These are phyloP conservation scores for Chlamydomonas sp. DNA, from an alignment of 139 green algal species.

Conservation along the genomic window DNA sequence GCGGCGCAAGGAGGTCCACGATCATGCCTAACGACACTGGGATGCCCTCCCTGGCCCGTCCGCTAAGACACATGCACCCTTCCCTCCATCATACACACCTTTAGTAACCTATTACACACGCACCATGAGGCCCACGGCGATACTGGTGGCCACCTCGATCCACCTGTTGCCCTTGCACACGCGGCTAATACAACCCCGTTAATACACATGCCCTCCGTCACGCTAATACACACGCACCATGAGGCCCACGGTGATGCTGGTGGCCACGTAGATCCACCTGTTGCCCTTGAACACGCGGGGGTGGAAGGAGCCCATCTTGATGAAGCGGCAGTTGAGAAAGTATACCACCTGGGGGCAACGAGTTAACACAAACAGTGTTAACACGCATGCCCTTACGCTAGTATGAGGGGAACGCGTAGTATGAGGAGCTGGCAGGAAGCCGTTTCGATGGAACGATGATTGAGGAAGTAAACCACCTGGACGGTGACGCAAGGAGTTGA, in stretches of 20 bases:
- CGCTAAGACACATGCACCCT: too few relatives aligned
- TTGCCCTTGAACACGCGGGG: conserved; percentile 23
- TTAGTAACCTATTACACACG: neutral
- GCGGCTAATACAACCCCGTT: neutral
- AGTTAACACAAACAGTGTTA: neutral
- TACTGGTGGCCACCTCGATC: neutral
- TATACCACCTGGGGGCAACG: neutral
- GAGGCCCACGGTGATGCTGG: neutral
- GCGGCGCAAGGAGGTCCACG: neutral
- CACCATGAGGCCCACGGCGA: neutral
- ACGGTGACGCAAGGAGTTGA: too few relatives aligned
- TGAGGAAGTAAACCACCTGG: neutral
- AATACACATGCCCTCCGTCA: neutral
- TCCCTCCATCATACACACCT: too few relatives aligned
- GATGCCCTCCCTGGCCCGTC: too few relatives aligned
- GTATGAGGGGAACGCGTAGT: too few relatives aligned
- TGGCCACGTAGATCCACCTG: neutral
- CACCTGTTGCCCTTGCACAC: neutral
- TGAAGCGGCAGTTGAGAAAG: conserved; percentile 15
- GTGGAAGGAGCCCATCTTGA: conserved; percentile 34
- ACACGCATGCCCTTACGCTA: neutral
- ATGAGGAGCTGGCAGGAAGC: neutral
- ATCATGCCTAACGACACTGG: too few relatives aligned
- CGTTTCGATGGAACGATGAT: neutral
- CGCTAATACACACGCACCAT: neutral